Evolutionary conservation across 495 filamentous ascomycete genomes (phyloP).

Genomic region (Platismatia glauca): DNA sequence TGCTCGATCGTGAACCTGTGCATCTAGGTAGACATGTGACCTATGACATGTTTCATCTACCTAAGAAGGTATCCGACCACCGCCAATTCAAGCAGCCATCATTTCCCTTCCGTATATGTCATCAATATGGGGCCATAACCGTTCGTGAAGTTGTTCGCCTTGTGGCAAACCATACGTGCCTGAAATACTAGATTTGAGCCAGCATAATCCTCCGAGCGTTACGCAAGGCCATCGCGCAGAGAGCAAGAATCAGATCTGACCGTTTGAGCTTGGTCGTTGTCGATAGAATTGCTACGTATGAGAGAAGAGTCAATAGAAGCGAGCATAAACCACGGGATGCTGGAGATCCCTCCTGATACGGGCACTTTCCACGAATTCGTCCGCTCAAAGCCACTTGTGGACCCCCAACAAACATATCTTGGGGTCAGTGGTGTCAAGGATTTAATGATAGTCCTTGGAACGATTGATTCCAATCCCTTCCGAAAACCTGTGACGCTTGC

Average conservation of each 20-base stretch:
- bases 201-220: neutral
- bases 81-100: neutral
- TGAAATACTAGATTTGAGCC: neutral
- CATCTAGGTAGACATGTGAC: slow-evolving; percentile 10
- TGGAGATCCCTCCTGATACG: neutral
- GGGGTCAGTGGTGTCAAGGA: slow-evolving; percentile 25
- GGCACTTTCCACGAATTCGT: neutral
- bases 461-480: slow-evolving; percentile 37
- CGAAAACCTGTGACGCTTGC: slow-evolving; percentile 32
- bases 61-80: slow-evolving; percentile 8
- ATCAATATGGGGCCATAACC: slow-evolving; percentile 2
- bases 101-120: neutral
- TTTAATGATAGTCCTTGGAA: slow-evolving; percentile 48
- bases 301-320: neutral
- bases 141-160: slow-evolving; percentile 7
- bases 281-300: neutral
- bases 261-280: neutral
- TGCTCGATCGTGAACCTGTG: slow-evolving; percentile 4
- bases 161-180: slow-evolving; percentile 2
- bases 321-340: neutral
- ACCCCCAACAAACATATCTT: neutral
- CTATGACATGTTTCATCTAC: slow-evolving; percentile 1
- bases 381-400: neutral
- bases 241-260: neutral
- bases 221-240: neutral